Percentiles rank a stretch among this genome's conserved stretches.
phyloP scores from a whole-genome alignment of 257 asterid genomes.

The Solanum peruvianum region DNA sequence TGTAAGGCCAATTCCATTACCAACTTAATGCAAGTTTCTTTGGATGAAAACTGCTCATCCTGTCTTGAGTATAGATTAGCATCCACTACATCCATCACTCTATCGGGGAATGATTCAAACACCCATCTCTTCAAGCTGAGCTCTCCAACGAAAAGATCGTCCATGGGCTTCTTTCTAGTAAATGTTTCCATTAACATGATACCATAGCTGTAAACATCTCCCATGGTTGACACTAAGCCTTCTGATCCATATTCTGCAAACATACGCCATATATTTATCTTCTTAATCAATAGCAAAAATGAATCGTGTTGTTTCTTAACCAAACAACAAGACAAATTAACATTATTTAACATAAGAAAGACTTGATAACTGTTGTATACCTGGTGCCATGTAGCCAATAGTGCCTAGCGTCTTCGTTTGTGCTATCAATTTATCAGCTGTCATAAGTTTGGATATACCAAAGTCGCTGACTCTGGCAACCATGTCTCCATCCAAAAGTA shows the following conservation, averaged over 20 bases:
- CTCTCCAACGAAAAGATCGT: background rate
- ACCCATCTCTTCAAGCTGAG: background rate
- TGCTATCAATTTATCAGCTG: background rate
- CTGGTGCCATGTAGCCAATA: background rate
- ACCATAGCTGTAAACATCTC: conserved; percentile 7
- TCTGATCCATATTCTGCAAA: conserved; percentile 2
- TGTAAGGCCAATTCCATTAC: background rate
- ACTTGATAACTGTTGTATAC: background rate
- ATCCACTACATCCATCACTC: background rate
- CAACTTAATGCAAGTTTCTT: background rate
- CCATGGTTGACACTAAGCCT: background rate
- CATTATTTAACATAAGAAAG: background rate
- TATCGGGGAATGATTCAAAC: background rate
- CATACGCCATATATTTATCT: background rate
- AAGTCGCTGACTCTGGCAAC: background rate
- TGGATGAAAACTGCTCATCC: background rate
- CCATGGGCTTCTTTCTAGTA: conserved; percentile 1
- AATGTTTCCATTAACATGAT: background rate
- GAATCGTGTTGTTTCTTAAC: background rate
- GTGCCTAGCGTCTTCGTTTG: background rate
- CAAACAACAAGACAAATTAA: background rate
- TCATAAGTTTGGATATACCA: background rate
- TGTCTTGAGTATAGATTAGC: background rate
- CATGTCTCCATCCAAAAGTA: background rate
- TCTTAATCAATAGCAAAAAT: background rate